These are phyloP conservation scores for Aspergillus aculeatinus DNA, from an alignment of 2,329 filamentous ascomycete species.

Conservation along the genomic window DNA sequence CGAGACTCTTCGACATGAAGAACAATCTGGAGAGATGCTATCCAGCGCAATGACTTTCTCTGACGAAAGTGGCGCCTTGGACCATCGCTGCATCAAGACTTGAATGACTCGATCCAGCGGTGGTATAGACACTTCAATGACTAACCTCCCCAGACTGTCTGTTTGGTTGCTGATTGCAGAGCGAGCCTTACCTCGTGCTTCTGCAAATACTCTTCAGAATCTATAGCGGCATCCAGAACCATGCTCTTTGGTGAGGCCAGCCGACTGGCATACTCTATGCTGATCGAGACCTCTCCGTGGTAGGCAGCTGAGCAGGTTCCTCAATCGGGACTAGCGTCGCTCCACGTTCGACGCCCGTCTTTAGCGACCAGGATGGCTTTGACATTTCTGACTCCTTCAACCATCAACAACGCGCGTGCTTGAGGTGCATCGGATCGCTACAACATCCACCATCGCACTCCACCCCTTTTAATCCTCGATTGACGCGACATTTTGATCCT, in stretches of 20 bases:
- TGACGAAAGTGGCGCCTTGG: background rate
- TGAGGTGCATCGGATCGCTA: constrained; percentile 28
- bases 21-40: background rate
- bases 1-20: background rate
- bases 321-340: constrained; percentile 39
- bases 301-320: constrained; percentile 24
- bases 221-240: background rate
- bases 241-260: background rate
- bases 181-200: background rate
- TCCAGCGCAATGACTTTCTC: background rate
- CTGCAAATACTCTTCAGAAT: background rate
- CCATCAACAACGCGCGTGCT: constrained; percentile 45
- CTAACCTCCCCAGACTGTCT: background rate
- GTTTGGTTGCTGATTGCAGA: background rate
- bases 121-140: constrained; percentile 2
- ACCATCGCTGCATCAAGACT: background rate
- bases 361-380: constrained; percentile 39
- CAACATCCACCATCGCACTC: constrained; percentile 28
- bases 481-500: constrained; percentile 28
- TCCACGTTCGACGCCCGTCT: constrained; percentile 29
- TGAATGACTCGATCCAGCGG: constrained; percentile 13
- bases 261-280: background rate
- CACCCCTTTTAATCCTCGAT: constrained; percentile 21
- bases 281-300: constrained; percentile 15
- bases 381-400: constrained; percentile 44